Percentiles rank a stretch among this genome's conserved stretches.
Conservation (phyloP, 352 stramenopile genomes). For the Peronospora destructor region DNA sequence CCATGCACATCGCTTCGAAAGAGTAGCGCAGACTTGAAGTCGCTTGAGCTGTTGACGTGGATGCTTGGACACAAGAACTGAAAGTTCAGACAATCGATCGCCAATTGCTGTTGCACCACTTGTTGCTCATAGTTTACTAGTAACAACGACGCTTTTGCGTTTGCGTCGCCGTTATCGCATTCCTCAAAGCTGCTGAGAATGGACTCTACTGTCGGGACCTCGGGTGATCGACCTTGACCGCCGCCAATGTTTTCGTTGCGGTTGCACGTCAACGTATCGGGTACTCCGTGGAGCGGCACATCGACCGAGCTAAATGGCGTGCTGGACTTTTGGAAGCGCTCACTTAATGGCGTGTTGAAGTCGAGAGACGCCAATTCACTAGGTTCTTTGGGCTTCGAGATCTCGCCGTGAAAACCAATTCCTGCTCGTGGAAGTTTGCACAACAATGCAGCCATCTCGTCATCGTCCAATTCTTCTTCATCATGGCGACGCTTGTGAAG, state of each 20-base stretch:
- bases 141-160: slow-evolving; percentile 54
- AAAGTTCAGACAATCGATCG: slow-evolving; percentile 65
- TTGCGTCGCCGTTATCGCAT: slow-evolving; percentile 70
- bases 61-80: slow-evolving; percentile 48
- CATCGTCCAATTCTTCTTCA: slow-evolving; percentile 45
- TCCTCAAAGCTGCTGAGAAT: slow-evolving; percentile 77
- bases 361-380: slow-evolving; percentile 45
- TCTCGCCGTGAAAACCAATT: slow-evolving; percentile 72
- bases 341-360: slow-evolving; percentile 40
- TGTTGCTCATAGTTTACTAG: slow-evolving; percentile 37
- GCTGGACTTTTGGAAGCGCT: slow-evolving; percentile 77
- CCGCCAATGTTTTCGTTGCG: slow-evolving; percentile 25
- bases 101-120: slow-evolving; percentile 35
- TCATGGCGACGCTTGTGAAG: slow-evolving; percentile 50
- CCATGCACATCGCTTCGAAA: slow-evolving; percentile 82
- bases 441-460: slow-evolving; percentile 50
- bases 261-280: slow-evolving; percentile 25
- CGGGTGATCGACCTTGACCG: slow-evolving; percentile 27
- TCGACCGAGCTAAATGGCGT: slow-evolving; percentile 71
- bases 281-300: slow-evolving; percentile 38
- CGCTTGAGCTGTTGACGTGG: slow-evolving; percentile 8
- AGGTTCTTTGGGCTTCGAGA: slow-evolving; percentile 46
- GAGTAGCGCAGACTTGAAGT: slow-evolving; percentile 37
- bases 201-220: slow-evolving; percentile 67
- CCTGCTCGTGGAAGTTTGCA: slow-evolving; percentile 62